Evolutionary conservation across 352 stramenopile species (phyloP).

Genomic region (Phytophthora multivora): DNA sequence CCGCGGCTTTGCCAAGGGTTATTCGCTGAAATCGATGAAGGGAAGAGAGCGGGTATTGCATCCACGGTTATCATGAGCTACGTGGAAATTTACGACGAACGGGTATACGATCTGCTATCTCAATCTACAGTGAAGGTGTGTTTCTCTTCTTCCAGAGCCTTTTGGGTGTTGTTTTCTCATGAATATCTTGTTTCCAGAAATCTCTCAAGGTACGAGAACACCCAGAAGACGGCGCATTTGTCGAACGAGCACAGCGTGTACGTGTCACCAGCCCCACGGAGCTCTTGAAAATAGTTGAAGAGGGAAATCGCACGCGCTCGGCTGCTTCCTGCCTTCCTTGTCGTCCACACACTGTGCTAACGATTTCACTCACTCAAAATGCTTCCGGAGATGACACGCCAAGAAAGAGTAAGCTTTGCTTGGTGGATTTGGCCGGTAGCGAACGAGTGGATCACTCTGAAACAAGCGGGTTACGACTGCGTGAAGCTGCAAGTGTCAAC

Average conservation of each 20-base stretch:
- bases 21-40: constrained; percentile 55
- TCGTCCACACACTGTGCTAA: constrained; percentile 73
- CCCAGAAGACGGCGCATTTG: constrained; percentile 67
- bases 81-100: constrained; percentile 85
- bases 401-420: constrained; percentile 69
- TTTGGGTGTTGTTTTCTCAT: neutral
- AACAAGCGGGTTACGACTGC: constrained; percentile 51
- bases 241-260: constrained; percentile 59
- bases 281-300: constrained; percentile 59
- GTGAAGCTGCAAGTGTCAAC: constrained; percentile 85
- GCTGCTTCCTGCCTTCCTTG: constrained; percentile 51
- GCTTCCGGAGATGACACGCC: constrained; percentile 1
- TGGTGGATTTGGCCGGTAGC: constrained; percentile 77
- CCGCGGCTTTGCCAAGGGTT: constrained; percentile 66
- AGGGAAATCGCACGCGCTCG: constrained; percentile 63
- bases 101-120: constrained; percentile 69
- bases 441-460: constrained; percentile 63
- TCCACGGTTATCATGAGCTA: constrained; percentile 70
- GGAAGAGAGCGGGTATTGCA: constrained; percentile 8
- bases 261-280: constrained; percentile 57
- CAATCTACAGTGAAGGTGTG: constrained; percentile 36
- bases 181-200: constrained; percentile 33
- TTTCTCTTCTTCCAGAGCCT: neutral
- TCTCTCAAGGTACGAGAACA: constrained; percentile 78
- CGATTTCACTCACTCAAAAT: constrained; percentile 55